Percentiles rank a stretch among this genome's conserved stretches.
These are phyloP conservation scores for Pseudogymnoascus sp. DNA, from an alignment of 2,329 filamentous ascomycete species.

Conservation along the genomic window DNA sequence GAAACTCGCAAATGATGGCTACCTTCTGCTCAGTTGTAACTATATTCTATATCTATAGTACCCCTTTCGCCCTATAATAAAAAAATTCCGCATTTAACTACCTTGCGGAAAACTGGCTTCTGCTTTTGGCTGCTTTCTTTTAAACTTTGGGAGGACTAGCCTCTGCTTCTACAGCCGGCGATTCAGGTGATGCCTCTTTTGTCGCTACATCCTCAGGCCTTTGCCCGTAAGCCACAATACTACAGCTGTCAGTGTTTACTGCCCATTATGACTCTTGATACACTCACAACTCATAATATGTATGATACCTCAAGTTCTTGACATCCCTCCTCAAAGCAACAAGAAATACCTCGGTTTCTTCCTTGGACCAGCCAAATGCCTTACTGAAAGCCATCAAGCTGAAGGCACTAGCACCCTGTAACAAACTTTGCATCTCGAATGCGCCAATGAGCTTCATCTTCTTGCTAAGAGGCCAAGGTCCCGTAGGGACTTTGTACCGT, in stretches of 20 bases:
- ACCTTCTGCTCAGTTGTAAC: no score
- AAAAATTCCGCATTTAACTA: not conserved
- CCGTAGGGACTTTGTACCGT: constrained; percentile 16
- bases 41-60: not conserved
- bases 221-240: not conserved
- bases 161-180: not conserved
- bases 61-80: not conserved
- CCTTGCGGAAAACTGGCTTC: not conserved
- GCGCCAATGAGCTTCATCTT: constrained; percentile 16
- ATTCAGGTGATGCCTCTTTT: not conserved
- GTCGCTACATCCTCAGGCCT: not conserved
- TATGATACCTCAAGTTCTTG: constrained; percentile 8
- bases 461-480: constrained; percentile 16
- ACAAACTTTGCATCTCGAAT: constrained; percentile 17
- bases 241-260: not conserved
- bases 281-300: not conserved
- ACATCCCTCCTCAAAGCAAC: constrained; percentile 15
- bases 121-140: not conserved
- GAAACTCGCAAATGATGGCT: not conserved
- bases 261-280: not conserved
- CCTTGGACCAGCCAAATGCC: constrained; percentile 14
- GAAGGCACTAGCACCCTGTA: constrained; percentile 14
- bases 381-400: constrained; percentile 16
- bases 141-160: not conserved
- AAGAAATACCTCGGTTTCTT: constrained; percentile 15